phyloP scores from a whole-genome alignment of 2,329 filamentous ascomycete genomes.

The Paracoccidioides brasiliensis region DNA sequence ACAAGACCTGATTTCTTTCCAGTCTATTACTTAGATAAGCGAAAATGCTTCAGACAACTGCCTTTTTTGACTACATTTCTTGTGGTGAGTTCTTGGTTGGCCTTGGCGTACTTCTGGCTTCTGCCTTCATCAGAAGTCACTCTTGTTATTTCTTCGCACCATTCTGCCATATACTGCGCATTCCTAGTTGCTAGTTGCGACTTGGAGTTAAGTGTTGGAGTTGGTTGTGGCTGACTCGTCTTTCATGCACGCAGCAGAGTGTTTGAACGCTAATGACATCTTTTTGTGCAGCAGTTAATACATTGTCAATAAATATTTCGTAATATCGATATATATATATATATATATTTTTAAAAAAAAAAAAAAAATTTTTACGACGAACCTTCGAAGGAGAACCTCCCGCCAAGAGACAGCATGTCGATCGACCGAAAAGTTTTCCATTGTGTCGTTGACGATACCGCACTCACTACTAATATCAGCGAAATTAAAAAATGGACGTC shows the following conservation, averaged over 20 bases:
- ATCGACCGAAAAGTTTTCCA: constrained; percentile 35
- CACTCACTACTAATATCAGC: constrained; percentile 38
- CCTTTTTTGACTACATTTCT: constrained; percentile 14
- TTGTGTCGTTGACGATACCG: constrained; percentile 42
- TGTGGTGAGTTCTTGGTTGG: constrained; percentile 16
- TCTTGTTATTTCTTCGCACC: background rate
- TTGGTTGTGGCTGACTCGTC: background rate
- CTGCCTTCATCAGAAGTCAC: background rate
- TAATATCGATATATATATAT: background rate
- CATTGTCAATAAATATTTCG: background rate
- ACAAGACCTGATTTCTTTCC: constrained; percentile 7
- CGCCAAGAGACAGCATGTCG: constrained; percentile 22
- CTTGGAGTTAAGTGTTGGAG: background rate
- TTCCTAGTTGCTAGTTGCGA: background rate
- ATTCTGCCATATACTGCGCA: no score
- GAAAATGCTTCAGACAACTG: constrained; percentile 23
- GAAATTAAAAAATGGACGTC: constrained; percentile 41
- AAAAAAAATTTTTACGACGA: background rate
- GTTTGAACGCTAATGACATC: background rate
- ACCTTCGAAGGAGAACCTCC: background rate
- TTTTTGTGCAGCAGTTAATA: background rate
- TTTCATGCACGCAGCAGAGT: background rate
- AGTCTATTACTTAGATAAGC: constrained; percentile 9
- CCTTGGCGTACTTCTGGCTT: background rate
- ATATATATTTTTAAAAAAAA: no score